Evolutionary conservation across 2,329 filamentous ascomycete species (phyloP), one percentile per base, ranked within the genome.

Genomic region (Penicillium sp.): DNA sequence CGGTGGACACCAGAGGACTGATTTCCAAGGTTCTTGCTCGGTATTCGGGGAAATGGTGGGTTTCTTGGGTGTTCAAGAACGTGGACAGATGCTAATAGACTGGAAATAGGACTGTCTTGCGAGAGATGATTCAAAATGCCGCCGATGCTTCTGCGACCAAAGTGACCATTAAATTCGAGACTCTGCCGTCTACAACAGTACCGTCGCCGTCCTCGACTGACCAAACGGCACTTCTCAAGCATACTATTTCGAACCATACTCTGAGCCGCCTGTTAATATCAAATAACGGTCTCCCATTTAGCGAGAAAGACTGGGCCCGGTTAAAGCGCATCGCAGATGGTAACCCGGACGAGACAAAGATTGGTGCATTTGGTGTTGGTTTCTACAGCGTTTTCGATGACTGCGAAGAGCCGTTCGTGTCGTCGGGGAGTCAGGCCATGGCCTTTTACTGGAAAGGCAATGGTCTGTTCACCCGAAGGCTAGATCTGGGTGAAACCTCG

Each of bases 391-490:
- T 97, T 35, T 99, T 99, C 70, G 90, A 94, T 55, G 94, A 99
- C 69, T 99, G 92, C 69, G 95, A 99, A 72, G 91, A 96, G 63
- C 94, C 94, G 0, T 97, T 99, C 67, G 89, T 99, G 58, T 94
- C 90, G 60, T 97, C 92, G 0, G 94, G 94, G 0, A 83, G 81
- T 56, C 87, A 95, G 72, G 92, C 91, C 33, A 96, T 99, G 90
- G 92, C 92, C 0, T 99, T 99, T 68, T 99, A 96, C 76, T 99
- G 94, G 95, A 97, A 96, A 71, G 92, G 89, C n/a, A 97, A 97
- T 70, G 90, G 90, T 5, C 81, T 99, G 1, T 97, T 96, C 69
- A 99, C 95, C 22, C 88, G 92, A 63, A 89, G 90, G 61, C 80
- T 94, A 20, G 85, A 86, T 60, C 75, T 96, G 7, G 85, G 88